A percentile compares a stretch with the other conserved stretches of the same genome.
These are phyloP conservation scores for Vitis rotundifolia DNA, from an alignment of 164 flowering plant species.

Conservation along the genomic window DNA sequence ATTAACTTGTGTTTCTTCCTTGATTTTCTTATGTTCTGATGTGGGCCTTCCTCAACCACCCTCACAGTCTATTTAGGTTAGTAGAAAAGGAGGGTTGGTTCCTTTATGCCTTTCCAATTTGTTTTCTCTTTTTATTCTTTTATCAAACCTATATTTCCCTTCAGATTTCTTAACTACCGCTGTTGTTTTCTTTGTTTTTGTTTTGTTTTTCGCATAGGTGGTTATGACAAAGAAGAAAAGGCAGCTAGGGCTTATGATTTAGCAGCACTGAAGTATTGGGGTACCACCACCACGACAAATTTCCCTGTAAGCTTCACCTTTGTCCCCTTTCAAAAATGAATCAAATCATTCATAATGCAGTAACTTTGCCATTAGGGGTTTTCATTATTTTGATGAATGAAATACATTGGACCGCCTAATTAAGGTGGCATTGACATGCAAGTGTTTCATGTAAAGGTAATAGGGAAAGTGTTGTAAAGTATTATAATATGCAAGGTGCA, in stretches of 20 bases:
- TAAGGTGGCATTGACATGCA: background rate
- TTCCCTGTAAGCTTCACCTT: conserved; percentile 57
- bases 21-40: conserved; percentile 14
- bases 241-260: conserved; percentile 96
- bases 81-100: conserved; percentile 15
- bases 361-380: background rate
- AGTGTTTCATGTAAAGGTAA: background rate
- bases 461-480: background rate
- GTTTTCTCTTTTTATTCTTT: background rate
- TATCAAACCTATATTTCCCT: background rate
- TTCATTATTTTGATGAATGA: background rate
- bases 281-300: conserved; percentile 83
- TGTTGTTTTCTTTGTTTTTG: background rate
- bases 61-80: conserved; percentile 85
- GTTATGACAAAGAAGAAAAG: conserved; percentile 97
- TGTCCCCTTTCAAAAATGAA: background rate
- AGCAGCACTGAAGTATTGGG: conserved; percentile 97
- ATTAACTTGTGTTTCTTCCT: conserved; percentile 7
- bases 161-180: background rate
- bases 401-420: background rate
- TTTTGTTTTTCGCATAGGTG: conserved; percentile 44
- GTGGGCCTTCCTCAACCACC: conserved; percentile 24
- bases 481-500: background rate
- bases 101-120: background rate
- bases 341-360: background rate